Conservation (phyloP, 2,329 filamentous ascomycete genomes). For the Colletotrichum lindemuthianum region DNA sequence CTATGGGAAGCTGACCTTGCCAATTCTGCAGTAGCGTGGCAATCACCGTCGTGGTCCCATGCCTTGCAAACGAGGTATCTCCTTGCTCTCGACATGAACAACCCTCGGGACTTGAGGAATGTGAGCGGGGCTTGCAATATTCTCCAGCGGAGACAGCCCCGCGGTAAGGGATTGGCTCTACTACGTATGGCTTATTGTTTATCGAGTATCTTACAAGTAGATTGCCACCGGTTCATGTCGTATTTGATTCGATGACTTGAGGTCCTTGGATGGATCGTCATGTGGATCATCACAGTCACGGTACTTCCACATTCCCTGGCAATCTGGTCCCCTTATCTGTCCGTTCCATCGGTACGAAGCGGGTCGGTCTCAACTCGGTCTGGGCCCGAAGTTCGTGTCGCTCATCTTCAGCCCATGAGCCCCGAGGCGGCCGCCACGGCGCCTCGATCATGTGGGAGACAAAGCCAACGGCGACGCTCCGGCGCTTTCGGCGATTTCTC, state of each 20-base stretch:
- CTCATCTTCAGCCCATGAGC: background rate
- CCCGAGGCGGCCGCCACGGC: slow-evolving; percentile 20
- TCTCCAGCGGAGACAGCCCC: slow-evolving; percentile 15
- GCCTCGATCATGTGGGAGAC: slow-evolving; percentile 1
- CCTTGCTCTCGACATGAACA: slow-evolving; percentile 25
- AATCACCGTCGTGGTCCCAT: too few species aligned
- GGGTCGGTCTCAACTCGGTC: slow-evolving; percentile 7
- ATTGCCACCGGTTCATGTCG: slow-evolving; percentile 6
- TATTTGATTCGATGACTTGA: background rate
- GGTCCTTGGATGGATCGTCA: slow-evolving; percentile 7
- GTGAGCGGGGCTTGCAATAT: slow-evolving; percentile 28
- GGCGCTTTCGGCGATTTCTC: slow-evolving; percentile 9
- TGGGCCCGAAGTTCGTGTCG: slow-evolving; percentile 12
- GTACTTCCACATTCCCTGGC: slow-evolving; percentile 6
- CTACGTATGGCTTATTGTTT: background rate
- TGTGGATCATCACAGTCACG: slow-evolving; percentile 10
- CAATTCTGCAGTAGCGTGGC: slow-evolving; percentile 28
- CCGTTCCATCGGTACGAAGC: slow-evolving; percentile 5
- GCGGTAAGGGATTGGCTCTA: background rate
- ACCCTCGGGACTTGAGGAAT: slow-evolving; percentile 20
- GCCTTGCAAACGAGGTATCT: slow-evolving; percentile 16
- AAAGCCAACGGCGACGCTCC: slow-evolving; percentile 25
- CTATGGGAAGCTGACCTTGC: slow-evolving; percentile 8
- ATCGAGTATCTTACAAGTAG: slow-evolving; percentile 18
- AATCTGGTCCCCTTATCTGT: slow-evolving; percentile 2